Evolutionary conservation across 202 grass and related monocot species (phyloP).

Genomic region (Brachypodium distachyon): DNA sequence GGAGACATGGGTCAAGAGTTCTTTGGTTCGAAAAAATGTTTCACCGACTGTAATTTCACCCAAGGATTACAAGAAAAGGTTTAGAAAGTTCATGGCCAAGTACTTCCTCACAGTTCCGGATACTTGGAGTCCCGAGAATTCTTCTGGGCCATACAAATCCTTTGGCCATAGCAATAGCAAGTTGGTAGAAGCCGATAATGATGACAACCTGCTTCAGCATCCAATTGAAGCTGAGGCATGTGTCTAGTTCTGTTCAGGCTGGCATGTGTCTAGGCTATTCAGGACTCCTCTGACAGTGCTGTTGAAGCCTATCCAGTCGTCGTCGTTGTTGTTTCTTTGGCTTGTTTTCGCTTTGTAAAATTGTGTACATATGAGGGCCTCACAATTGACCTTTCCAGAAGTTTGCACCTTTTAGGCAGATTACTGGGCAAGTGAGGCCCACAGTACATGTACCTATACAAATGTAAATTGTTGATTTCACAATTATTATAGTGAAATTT

Average conservation of each 20-base stretch:
- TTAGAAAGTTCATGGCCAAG: conserved; percentile 85
- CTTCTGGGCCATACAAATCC: conserved; percentile 41
- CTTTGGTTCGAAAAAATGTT: conserved; percentile 72
- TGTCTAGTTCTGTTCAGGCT: conserved; percentile 21
- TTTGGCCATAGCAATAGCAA: conserved; percentile 46
- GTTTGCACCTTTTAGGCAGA: conserved; percentile 84
- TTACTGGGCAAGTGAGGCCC: conserved; percentile 37
- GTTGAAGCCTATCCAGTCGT: conserved; percentile 14
- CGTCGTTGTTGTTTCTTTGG: conserved; percentile 9
- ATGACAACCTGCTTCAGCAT: conserved; percentile 21
- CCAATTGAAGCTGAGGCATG: conserved; percentile 29
- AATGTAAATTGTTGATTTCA: conserved; percentile 71
- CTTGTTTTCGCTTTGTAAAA: conserved; percentile 30
- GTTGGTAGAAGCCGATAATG: conserved; percentile 26
- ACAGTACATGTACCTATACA: conserved; percentile 39
- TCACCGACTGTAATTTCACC: conserved; percentile 76
- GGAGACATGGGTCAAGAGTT: conserved; percentile 91
- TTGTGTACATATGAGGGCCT: conserved; percentile 57
- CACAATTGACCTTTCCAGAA: conserved; percentile 34
- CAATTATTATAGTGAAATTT: conserved; percentile 88
- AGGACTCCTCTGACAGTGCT: conserved; percentile 23
- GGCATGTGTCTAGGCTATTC: conserved; percentile 17
- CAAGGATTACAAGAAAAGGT: conserved; percentile 91
- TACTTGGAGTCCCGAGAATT: conserved; percentile 53
- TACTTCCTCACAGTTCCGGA: conserved; percentile 86